Evolutionary conservation across 2,329 filamentous ascomycete genomes (phyloP).

Genomic region (Colletotrichum spaethianum): DNA sequence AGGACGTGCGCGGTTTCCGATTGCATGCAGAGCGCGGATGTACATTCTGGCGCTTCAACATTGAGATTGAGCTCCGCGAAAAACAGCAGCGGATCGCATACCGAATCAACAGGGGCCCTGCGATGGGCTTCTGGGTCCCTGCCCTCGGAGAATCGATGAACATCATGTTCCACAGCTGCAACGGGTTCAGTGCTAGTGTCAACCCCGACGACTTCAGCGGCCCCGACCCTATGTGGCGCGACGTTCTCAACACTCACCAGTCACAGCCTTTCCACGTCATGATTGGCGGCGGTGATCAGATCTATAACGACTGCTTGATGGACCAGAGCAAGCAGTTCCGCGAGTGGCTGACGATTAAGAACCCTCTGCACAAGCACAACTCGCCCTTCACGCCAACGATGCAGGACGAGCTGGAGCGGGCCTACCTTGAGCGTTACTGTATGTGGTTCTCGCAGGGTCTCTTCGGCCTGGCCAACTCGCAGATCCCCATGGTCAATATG

Average conservation of each 20-base stretch:
- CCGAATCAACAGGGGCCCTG: constrained; percentile 92
- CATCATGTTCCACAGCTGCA: constrained; percentile 98
- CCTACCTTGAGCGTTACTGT: constrained; percentile 90
- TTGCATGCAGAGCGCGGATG: constrained; percentile 88
- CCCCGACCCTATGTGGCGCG: constrained; percentile 96
- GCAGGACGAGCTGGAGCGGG: constrained; percentile 89
- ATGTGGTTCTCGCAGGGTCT: constrained; percentile 98
- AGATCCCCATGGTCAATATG: constrained; percentile 99
- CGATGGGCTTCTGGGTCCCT: constrained; percentile 95
- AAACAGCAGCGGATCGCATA: constrained; percentile 91
- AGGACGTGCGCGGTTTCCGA: constrained; percentile 85
- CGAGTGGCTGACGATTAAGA: constrained; percentile 87
- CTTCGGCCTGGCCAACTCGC: constrained; percentile 91
- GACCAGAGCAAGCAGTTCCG: constrained; percentile 82
- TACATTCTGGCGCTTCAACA: constrained; percentile 97
- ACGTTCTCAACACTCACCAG: constrained; percentile 93
- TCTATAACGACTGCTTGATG: constrained; percentile 92
- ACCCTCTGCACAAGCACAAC: constrained; percentile 83
- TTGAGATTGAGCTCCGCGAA: constrained; percentile 88
- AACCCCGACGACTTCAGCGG: constrained; percentile 87
- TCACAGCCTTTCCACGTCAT: constrained; percentile 96
- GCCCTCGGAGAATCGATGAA: constrained; percentile 91
- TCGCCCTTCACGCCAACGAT: constrained; percentile 84
- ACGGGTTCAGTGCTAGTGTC: constrained; percentile 89
- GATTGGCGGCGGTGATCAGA: constrained; percentile 96